phyloP scores from a whole-genome alignment of 495 filamentous ascomycete species.

The Podospora sp. region DNA sequence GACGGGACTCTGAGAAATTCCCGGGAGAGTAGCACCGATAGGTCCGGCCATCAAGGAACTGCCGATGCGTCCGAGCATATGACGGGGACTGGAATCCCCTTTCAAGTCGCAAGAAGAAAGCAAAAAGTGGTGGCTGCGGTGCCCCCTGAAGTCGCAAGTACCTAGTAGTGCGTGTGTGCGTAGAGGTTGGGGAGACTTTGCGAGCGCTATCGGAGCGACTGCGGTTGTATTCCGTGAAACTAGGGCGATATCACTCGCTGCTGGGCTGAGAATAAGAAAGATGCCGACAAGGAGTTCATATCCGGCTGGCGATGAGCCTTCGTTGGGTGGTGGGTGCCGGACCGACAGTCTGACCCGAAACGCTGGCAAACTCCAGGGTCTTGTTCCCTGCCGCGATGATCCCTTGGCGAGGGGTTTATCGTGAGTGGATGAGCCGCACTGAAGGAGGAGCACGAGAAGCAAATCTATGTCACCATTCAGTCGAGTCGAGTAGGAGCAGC shows the following conservation, averaged over 20 bases:
- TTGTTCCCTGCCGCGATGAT: slow-evolving; percentile 13
- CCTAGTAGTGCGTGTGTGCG: too few species aligned
- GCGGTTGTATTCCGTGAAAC: too few species aligned
- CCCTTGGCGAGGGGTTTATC: not conserved
- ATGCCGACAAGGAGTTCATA: not conserved
- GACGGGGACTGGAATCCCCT: not conserved
- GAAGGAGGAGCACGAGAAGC: not conserved
- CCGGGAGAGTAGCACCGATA: not conserved
- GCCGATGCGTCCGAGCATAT: not conserved
- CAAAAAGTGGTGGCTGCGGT: not conserved
- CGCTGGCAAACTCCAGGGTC: slow-evolving; percentile 6
- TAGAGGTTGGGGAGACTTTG: too few species aligned
- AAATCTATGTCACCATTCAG: not conserved
- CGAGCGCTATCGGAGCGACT: too few species aligned
- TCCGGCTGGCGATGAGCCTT: not conserved
- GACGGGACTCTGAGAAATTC: not conserved
- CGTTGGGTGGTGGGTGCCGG: not conserved
- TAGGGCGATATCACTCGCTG: too few species aligned
- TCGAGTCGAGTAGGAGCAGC: not conserved
- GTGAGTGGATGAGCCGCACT: not conserved
- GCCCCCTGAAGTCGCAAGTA: not conserved
- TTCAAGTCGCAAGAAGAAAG: not conserved
- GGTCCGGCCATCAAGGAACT: not conserved
- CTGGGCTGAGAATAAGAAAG: not conserved
- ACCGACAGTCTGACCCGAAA: slow-evolving; percentile 8